Evolutionary conservation across 257 asterid species (phyloP).

Genomic region (Solanum tacnaense): DNA sequence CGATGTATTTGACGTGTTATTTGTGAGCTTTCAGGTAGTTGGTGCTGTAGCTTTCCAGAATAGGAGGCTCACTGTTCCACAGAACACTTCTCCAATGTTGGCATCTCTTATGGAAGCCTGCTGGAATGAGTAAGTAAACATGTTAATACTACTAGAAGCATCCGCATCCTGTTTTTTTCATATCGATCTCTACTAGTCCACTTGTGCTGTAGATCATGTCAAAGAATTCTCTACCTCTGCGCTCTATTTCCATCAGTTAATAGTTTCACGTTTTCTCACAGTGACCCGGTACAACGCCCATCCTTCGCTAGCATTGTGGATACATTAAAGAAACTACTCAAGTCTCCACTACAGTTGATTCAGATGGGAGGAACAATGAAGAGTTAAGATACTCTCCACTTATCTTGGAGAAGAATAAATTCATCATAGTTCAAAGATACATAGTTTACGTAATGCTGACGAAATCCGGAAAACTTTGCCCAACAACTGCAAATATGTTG

Average conservation of each 20-base stretch:
- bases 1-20: neutral
- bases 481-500: neutral
- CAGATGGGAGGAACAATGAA: conserved; percentile 48
- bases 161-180: neutral
- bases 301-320: conserved; percentile 56
- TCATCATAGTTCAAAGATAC: neutral
- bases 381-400: neutral
- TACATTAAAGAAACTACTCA: conserved; percentile 65
- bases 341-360: conserved; percentile 67
- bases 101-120: conserved; percentile 86
- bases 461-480: neutral
- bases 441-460: neutral
- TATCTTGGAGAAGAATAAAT: neutral
- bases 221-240: neutral
- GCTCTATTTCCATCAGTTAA: neutral
- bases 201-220: neutral
- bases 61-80: conserved; percentile 75
- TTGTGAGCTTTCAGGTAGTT: conserved; percentile 49
- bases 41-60: conserved; percentile 98
- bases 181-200: neutral
- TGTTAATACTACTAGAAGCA: neutral
- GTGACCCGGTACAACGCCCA: conserved; percentile 72
- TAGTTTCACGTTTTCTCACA: conserved; percentile 9
- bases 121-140: conserved; percentile 83
- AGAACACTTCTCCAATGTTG: conserved; percentile 50